These are phyloP conservation scores for Przewalskia tangutica DNA, from an alignment of 257 asterid species.

Conservation along the genomic window DNA sequence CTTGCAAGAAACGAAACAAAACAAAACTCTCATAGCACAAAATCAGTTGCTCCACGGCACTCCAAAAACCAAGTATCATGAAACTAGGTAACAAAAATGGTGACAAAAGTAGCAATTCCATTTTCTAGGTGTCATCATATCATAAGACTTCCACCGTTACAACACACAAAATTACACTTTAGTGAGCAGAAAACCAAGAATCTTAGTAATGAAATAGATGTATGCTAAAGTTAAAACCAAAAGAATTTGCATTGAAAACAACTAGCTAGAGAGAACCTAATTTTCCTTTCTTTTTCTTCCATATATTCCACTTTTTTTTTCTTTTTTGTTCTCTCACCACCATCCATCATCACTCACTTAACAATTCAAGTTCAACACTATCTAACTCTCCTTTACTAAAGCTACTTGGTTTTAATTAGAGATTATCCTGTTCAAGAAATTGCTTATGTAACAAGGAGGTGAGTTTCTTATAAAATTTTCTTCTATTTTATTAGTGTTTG, in stretches of 20 bases:
- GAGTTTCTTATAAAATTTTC: background rate
- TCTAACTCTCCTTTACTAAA: background rate
- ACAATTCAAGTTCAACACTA: background rate
- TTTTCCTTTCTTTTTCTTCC: background rate
- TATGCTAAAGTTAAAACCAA: background rate
- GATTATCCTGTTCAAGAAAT: too few relatives aligned
- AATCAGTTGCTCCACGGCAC: background rate
- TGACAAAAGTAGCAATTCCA: background rate
- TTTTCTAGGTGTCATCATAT: background rate
- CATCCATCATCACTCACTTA: background rate
- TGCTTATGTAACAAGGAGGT: too few relatives aligned
- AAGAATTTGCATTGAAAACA: background rate
- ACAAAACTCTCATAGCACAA: background rate
- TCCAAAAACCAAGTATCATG: background rate
- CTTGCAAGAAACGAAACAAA: too few relatives aligned
- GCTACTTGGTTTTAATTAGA: background rate
- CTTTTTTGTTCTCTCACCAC: background rate
- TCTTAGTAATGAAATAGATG: background rate
- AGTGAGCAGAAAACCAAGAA: background rate
- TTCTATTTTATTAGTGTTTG: too few relatives aligned
- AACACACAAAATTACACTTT: background rate
- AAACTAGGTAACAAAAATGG: background rate
- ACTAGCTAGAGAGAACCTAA: background rate
- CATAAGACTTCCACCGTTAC: background rate
- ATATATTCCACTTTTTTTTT: too few relatives aligned